phyloP scores from a whole-genome alignment of 2,329 filamentous ascomycete species.

The Coniella lustricola region DNA sequence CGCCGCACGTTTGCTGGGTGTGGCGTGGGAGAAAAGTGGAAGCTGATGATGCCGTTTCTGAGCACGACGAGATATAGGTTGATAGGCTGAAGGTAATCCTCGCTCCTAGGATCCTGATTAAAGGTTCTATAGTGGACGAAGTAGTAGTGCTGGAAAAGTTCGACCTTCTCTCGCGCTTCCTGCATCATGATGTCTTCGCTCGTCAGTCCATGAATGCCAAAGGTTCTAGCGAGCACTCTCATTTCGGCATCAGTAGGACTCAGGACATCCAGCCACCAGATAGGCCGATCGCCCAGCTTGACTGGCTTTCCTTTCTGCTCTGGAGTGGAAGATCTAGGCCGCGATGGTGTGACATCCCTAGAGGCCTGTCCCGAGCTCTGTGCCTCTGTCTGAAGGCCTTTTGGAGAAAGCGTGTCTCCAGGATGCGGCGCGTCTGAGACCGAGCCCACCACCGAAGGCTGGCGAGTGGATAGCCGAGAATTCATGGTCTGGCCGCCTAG shows the following conservation, averaged over 20 bases:
- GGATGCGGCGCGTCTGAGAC: slow-evolving; percentile 18
- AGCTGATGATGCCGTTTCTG: slow-evolving; percentile 87
- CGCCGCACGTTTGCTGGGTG: slow-evolving; percentile 94
- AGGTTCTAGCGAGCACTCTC: slow-evolving; percentile 85
- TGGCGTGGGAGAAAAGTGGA: slow-evolving; percentile 94
- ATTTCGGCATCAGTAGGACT: slow-evolving; percentile 91
- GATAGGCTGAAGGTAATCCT: slow-evolving; percentile 87
- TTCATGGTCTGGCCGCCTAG: slow-evolving; percentile 17
- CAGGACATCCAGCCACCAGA: slow-evolving; percentile 94
- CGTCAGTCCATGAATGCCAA: slow-evolving; percentile 92
- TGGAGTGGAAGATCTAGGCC: slow-evolving; percentile 29
- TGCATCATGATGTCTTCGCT: slow-evolving; percentile 96
- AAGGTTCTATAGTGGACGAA: slow-evolving; percentile 98
- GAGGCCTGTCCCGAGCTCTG: slow-evolving; percentile 32
- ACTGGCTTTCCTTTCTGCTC: slow-evolving; percentile 25
- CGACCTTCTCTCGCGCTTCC: slow-evolving; percentile 95
- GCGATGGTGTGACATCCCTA: slow-evolving; percentile 40
- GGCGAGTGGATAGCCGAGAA: slow-evolving; percentile 11
- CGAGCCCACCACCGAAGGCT: slow-evolving; percentile 23
- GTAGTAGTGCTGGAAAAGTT: slow-evolving; percentile 95
- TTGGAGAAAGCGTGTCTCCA: slow-evolving; percentile 23
- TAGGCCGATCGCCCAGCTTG: slow-evolving; percentile 72
- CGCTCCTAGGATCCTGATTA: slow-evolving; percentile 84
- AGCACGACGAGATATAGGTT: slow-evolving; percentile 98
- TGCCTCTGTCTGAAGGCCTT: slow-evolving; percentile 11